A percentile compares a stretch with the other conserved stretches of the same genome.
Conservation (phyloP, 345 rosid species). For the Theobroma cacao region DNA sequence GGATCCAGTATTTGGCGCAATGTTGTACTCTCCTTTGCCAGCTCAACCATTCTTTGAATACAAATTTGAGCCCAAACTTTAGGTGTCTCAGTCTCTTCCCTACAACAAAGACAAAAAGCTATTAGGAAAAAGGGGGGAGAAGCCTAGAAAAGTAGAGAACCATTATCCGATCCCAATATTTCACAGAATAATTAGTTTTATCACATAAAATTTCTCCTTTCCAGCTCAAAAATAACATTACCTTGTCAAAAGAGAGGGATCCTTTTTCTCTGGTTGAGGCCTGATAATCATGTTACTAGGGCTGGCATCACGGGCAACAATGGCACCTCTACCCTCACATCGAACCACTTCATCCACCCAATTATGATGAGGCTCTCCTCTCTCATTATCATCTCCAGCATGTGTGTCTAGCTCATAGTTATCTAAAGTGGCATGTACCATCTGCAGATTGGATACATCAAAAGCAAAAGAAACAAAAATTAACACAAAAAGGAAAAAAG, state of each 20-base stretch:
- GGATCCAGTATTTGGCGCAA: slow-evolving; percentile 82
- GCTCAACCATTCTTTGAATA: slow-evolving; percentile 84
- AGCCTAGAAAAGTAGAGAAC: background rate
- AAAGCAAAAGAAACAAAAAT: background rate
- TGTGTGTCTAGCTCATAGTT: slow-evolving; percentile 61
- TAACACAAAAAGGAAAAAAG: background rate
- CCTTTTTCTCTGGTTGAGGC: slow-evolving; percentile 67
- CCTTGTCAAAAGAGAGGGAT: slow-evolving; percentile 81
- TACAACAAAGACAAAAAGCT: slow-evolving; percentile 23
- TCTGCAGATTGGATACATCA: slow-evolving; percentile 39
- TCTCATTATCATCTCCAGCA: slow-evolving; percentile 44
- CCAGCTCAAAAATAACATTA: slow-evolving; percentile 19
- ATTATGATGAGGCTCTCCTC: slow-evolving; percentile 67
- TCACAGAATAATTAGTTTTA: background rate
- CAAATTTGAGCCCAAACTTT: slow-evolving; percentile 94
- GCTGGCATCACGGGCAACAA: slow-evolving; percentile 37
- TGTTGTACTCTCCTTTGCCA: slow-evolving; percentile 85
- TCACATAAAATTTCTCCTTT: background rate
- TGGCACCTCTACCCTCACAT: slow-evolving; percentile 73
- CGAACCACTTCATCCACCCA: slow-evolving; percentile 98
- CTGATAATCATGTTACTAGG: slow-evolving; percentile 54
- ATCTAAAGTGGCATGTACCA: slow-evolving; percentile 72
- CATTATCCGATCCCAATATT: background rate
- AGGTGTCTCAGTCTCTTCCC: slow-evolving; percentile 89
- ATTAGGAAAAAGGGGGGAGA: background rate